phyloP scores from a whole-genome alignment of 805 yeast species.

The Kuraishia molischiana region DNA sequence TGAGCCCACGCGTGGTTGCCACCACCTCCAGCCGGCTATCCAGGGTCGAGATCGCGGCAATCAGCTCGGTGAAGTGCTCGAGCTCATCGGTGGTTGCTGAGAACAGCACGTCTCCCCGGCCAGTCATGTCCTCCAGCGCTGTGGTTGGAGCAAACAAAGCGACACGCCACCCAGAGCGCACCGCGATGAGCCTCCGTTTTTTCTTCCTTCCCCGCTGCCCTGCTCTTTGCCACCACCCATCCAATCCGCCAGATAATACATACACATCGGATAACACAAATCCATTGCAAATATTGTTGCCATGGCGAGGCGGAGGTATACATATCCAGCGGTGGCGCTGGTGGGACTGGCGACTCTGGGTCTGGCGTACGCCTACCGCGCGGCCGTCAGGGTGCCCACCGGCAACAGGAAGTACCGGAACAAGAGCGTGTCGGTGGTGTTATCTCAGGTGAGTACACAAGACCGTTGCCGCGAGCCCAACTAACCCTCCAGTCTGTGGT shows the following conservation, averaged over 20 bases:
- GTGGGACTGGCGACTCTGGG: not conserved
- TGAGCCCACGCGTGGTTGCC: constrained; percentile 31
- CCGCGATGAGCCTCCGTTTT: too few species aligned
- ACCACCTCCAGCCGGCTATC: constrained; percentile 28
- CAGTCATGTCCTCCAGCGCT: too few species aligned
- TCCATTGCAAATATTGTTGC: too few species aligned
- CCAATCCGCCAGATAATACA: too few species aligned
- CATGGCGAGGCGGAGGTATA: not conserved
- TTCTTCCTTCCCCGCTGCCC: too few species aligned
- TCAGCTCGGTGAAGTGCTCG: constrained; percentile 34
- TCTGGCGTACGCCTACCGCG: not conserved
- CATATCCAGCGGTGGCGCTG: not conserved
- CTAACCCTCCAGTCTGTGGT: constrained; percentile 1
- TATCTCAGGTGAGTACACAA: constrained; percentile 4
- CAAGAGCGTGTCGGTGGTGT: constrained; percentile 2
- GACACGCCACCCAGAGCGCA: too few species aligned
- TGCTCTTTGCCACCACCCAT: too few species aligned
- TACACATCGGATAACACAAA: too few species aligned
- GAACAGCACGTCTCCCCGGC: constrained; percentile 9
- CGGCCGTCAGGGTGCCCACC: not conserved
- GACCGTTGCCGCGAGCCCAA: constrained; percentile 7
- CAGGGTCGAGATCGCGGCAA: constrained; percentile 30
- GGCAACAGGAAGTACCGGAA: not conserved
- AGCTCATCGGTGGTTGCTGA: constrained; percentile 35
- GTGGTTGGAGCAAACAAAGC: too few species aligned